Percentiles rank a stretch among this genome's conserved stretches.
These are phyloP conservation scores for Lachnellula arida DNA, from an alignment of 2,329 filamentous ascomycete genomes.

Conservation along the genomic window DNA sequence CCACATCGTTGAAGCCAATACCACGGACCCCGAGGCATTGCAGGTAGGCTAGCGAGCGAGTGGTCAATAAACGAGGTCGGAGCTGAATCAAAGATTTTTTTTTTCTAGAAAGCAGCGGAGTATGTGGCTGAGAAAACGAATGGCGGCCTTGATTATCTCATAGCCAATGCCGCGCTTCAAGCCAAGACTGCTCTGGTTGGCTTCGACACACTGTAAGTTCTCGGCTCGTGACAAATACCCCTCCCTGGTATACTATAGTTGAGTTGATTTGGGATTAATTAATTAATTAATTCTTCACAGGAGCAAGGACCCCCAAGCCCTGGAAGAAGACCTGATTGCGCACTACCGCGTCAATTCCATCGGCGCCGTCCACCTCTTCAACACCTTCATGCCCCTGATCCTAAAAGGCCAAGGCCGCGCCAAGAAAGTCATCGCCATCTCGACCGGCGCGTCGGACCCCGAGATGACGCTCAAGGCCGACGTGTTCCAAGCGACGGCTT, in stretches of 20 bases:
- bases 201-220: constrained; percentile 38
- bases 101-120: constrained; percentile 21
- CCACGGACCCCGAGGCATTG: constrained; percentile 14
- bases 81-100: constrained; percentile 12
- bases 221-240: constrained; percentile 1
- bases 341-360: constrained; percentile 45
- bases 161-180: constrained; percentile 45
- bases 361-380: constrained; percentile 49
- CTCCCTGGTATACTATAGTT: constrained; percentile 1
- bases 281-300: too few relatives aligned
- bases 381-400: constrained; percentile 49
- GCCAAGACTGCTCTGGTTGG: constrained; percentile 25
- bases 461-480: constrained; percentile 38
- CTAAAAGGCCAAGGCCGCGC: constrained; percentile 40
- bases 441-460: constrained; percentile 43
- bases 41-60: constrained; percentile 12
- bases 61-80: constrained; percentile 9
- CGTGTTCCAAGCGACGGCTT: constrained; percentile 36
- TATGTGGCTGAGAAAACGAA: constrained; percentile 33
- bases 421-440: constrained; percentile 51
- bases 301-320: constrained; percentile 23
- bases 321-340: constrained; percentile 34
- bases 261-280: constrained; percentile 5
- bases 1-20: constrained; percentile 17
- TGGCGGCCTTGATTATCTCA: constrained; percentile 45